phyloP scores from a whole-genome alignment of 75 land plant species.

The Larix kaempferi region DNA sequence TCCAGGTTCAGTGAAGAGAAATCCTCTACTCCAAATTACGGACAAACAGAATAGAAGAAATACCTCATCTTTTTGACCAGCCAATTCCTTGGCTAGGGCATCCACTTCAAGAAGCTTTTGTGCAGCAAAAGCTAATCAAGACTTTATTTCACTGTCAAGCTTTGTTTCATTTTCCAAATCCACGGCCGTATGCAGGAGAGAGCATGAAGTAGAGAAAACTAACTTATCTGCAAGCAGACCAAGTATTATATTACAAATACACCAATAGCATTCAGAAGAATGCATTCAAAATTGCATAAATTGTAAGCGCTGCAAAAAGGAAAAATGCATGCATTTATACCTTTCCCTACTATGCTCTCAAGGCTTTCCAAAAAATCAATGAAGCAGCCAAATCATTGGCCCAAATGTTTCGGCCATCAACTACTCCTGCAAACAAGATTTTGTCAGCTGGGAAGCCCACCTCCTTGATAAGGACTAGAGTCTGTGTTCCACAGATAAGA shows the following conservation, averaged over 20 bases:
- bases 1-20: too few species aligned
- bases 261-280: neutral
- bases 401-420: conserved; percentile 91
- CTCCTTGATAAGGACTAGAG: conserved; percentile 56
- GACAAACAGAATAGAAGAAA: neutral
- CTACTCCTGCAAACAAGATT: conserved; percentile 77
- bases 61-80: conserved; percentile 78
- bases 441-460: conserved; percentile 63
- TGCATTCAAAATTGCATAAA: neutral
- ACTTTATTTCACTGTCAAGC: conserved; percentile 71
- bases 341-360: conserved; percentile 60
- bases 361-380: conserved; percentile 37
- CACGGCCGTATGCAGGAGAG: conserved; percentile 80
- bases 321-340: conserved; percentile 18
- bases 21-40: neutral
- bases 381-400: conserved; percentile 77
- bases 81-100: conserved; percentile 73
- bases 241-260: neutral
- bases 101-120: conserved; percentile 57
- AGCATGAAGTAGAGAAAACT: conserved; percentile 80
- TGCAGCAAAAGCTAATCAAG: conserved; percentile 77
- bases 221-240: conserved; percentile 45
- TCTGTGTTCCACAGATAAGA: conserved; percentile 72
- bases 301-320: neutral
- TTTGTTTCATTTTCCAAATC: conserved; percentile 66